These are phyloP conservation scores for Carex parvula DNA, from an alignment of 176 grass and related monocot species.

Conservation along the genomic window DNA sequence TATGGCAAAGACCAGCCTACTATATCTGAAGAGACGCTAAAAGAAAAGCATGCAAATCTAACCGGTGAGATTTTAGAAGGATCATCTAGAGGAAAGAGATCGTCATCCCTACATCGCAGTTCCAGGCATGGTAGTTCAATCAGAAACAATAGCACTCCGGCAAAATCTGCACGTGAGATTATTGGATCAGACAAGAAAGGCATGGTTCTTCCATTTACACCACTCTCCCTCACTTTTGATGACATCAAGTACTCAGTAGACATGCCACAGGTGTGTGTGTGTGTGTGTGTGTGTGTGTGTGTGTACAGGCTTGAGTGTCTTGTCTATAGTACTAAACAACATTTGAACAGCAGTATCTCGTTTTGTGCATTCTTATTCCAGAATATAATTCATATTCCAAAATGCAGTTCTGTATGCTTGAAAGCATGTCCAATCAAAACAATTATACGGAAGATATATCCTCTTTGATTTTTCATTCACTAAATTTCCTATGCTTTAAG, in stretches of 20 bases:
- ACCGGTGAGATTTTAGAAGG: slow-evolving; percentile 43
- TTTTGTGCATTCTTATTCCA: not conserved
- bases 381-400: not conserved
- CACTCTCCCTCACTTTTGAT: slow-evolving; percentile 76
- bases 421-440: not conserved
- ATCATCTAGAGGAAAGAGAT: slow-evolving; percentile 35
- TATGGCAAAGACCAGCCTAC: slow-evolving; percentile 54
- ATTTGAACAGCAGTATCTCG: not conserved
- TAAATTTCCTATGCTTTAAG: not conserved
- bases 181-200: slow-evolving; percentile 44
- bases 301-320: not conserved
- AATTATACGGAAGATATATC: not conserved
- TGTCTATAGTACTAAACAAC: not conserved
- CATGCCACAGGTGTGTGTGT: slow-evolving; percentile 75
- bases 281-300: not conserved
- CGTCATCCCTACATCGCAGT: not conserved
- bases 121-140: not conserved
- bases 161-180: slow-evolving; percentile 13
- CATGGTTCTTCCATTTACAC: slow-evolving; percentile 87
- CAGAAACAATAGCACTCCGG: not conserved
- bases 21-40: slow-evolving; percentile 72
- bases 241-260: slow-evolving; percentile 79
- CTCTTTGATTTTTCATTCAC: not conserved
- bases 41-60: slow-evolving; percentile 60
- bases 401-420: not conserved